Base-by-base conservation (phyloP, 441 rosid species). In the Jatropha multifida region DNA sequence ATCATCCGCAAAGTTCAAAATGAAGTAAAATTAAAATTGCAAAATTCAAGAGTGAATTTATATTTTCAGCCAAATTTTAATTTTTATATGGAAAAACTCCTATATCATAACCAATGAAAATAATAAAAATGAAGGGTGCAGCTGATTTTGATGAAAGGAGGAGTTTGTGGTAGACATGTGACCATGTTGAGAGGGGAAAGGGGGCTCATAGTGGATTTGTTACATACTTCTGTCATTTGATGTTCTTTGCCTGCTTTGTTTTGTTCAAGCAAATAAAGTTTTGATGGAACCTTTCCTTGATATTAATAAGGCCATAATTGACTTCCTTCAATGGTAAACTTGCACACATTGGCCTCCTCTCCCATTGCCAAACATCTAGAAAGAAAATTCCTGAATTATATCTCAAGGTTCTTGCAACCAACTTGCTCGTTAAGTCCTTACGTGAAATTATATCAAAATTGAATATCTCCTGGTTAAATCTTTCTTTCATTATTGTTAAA, bases 161-260 rank as follows among this genome's bases (percentile, higher is more conserved):
- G 20, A 52, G 68, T 44, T 75, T 42, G 63, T 38, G 66, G 74
- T 58, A 74, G 74, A 11, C 83, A 79, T 71, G 75, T 75, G 78
- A 80, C 6, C 60, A 38, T 62, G 77, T 78, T 73, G 55, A 76
- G 41, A 23, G 59, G 41, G 15, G 13, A 32, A 44, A 18, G 38
- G 17, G 17, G 64, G 27, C 51, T 3, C 59, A 27, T 26, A 51
- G 71, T 68, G 72, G 61, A 13, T 69, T 69, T 51, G 3, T 51
- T 52, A 52, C 7, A 52, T 51, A 69, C 55, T 54, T 54, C 73
- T 51, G 51, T 74, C 73, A 46, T 63, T 52, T 67, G 76, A 71
- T 69, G 75, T 54, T 69, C 65, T 46, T 67, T 70, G 60, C 73
- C 73, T 64, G 68, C 61, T 65, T 73, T 37, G 56, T 72, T 59